Percentiles rank a stretch among this genome's conserved stretches.
phyloP scores from a whole-genome alignment of 139 green algal species.

The Ettlia oleoabundans region DNA sequence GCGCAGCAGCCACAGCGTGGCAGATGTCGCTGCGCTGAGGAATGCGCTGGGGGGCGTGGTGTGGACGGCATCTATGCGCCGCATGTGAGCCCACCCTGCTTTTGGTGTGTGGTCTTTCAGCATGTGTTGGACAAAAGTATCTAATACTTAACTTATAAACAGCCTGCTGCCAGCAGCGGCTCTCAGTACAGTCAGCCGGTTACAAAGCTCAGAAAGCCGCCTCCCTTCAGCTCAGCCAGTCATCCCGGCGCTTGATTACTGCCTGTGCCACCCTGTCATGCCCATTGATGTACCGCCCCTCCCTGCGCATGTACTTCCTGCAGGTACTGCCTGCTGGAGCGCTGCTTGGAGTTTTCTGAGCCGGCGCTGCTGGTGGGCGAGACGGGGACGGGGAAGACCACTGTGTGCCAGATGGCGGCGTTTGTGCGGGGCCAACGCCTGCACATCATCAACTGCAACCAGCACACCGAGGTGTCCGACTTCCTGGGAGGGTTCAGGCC shows the following conservation, averaged over 20 bases:
- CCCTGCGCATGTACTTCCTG: too few relatives aligned
- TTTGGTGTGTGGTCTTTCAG: too few relatives aligned
- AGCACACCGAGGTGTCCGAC: conserved; percentile 98
- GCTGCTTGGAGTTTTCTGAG: conserved; percentile 82
- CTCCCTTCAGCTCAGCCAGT: too few relatives aligned
- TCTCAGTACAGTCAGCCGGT: too few relatives aligned
- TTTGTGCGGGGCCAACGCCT: conserved; percentile 80
- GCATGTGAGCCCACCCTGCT: too few relatives aligned
- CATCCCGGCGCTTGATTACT: too few relatives aligned
- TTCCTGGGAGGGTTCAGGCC: conserved; percentile 96
- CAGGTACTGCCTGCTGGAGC: conserved; percentile 47
- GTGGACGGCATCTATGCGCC: conserved; percentile 92
- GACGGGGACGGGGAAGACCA: conserved; percentile 98
- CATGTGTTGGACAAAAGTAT: too few relatives aligned
- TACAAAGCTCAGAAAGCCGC: too few relatives aligned
- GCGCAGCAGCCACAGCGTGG: conserved; percentile 19
- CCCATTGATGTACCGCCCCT: too few relatives aligned
- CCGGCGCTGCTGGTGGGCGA: conserved; percentile 96
- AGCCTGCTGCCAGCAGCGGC: too few relatives aligned
- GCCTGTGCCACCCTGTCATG: too few relatives aligned
- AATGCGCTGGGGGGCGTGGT: conserved; percentile 76
- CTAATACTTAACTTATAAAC: too few relatives aligned
- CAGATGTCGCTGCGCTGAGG: conserved; percentile 41
- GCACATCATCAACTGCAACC: conserved; percentile 98
- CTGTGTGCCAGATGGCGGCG: conserved; percentile 94